A percentile compares a stretch with the other conserved stretches of the same genome.
phyloP scores from a whole-genome alignment of 306 rosid species.

The Calophaca sinica region DNA sequence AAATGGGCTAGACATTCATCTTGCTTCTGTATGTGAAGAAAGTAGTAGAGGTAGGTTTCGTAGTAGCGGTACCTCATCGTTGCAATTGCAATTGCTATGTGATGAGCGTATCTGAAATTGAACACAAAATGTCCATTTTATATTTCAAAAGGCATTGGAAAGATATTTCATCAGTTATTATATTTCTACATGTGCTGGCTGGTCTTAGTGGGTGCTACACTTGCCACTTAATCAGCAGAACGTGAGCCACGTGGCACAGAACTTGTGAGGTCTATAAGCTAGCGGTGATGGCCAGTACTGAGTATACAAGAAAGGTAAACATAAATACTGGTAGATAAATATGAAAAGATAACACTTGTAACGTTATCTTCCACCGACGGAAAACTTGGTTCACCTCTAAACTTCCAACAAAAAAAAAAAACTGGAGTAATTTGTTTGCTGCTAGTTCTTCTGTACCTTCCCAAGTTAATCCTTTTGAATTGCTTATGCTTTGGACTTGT shows the following conservation, averaged over 20 bases:
- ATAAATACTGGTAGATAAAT: neutral
- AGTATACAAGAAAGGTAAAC: neutral
- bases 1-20: slow-evolving; percentile 45
- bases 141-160: no score
- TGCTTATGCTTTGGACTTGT: neutral
- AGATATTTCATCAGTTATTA: no score
- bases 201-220: no score
- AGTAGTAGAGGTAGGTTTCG: slow-evolving; percentile 52
- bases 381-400: neutral
- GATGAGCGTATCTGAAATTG: slow-evolving; percentile 54
- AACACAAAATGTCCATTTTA: neutral
- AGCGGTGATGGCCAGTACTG: no score
- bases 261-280: neutral
- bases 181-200: no score
- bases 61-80: slow-evolving; percentile 50
- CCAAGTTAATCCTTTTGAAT: slow-evolving; percentile 3
- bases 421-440: neutral
- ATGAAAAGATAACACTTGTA: neutral
- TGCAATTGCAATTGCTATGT: slow-evolving; percentile 68
- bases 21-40: slow-evolving; percentile 56
- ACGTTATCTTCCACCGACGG: neutral
- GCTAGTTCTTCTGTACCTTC: slow-evolving; percentile 14
- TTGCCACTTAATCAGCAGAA: neutral
- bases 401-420: neutral
- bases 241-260: neutral